Evolutionary conservation across 768 basidiomycete species (phyloP), one percentile per base, ranked within the genome.

Genomic region (Lactifluus rugatus): DNA sequence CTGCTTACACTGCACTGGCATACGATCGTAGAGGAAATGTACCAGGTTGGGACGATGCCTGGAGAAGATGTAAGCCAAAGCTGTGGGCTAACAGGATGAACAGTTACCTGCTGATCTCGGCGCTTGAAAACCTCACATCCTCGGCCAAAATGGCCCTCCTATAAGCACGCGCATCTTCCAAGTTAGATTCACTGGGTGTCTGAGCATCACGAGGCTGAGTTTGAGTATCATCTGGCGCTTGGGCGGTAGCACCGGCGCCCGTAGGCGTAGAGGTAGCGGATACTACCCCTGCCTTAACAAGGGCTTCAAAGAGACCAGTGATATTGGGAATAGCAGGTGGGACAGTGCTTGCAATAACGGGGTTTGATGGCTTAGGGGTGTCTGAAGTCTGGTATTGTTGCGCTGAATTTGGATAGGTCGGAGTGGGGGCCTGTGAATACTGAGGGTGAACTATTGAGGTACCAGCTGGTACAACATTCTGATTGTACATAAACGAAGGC

Each of bases 1-100:
- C 67, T 97, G 94, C 72, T 86, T 92, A 78, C 95, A 99, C 72
- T 93, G 87, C 34, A 81, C 74, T 23, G 85, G 78, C 37, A 93
- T 77, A 57, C 82, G 82, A 55, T 82, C 78, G 66, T 92, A 93
- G 60, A 95, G 70, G 56, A 92, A 76, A 34, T 83, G 74, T 52
- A 79, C 73, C 54, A 89, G 77, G 23, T 75, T 73, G 2, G 88
- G 79, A 19, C 80, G 81, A 62, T 76, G 75, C 68, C 85, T 87
- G 61, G 21, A 54, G 19, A n/a, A 26, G 11, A 49, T 5, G 21
- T 34, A 36, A 59, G 58, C 31, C 31, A 48, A 41, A n/a, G 39
- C 26, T 4, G 13, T 17, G 25, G 3, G 28, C 16, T 25, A 37
- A 31, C 5, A 28, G 16, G 26, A 4, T 34, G 25, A 19, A 25